Conservation (phyloP, 495 filamentous ascomycete genomes). For the Penicillium paradoxum region DNA sequence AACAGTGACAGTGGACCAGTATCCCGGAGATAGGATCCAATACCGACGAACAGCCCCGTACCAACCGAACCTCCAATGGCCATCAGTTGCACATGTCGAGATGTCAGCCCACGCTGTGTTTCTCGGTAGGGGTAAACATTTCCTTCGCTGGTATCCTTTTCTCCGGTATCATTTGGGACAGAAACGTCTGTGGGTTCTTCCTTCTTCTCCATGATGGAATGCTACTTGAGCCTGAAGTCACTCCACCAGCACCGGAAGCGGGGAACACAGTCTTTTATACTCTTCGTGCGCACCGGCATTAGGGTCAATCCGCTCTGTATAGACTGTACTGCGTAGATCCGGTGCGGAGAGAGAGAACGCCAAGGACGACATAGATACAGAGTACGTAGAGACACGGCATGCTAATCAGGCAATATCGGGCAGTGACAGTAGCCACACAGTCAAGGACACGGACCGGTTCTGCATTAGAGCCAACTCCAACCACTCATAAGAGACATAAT, state of each 20-base stretch:
- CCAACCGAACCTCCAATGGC: constrained; percentile 71
- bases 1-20: constrained; percentile 63
- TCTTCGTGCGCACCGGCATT: constrained; percentile 6
- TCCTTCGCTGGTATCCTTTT: constrained; percentile 17
- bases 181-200: constrained; percentile 12
- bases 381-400: constrained; percentile 3
- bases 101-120: constrained; percentile 55
- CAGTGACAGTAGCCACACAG: background rate
- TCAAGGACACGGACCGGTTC: constrained; percentile 1
- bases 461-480: background rate
- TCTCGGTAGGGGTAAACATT: constrained; percentile 16
- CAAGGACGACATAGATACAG: constrained; percentile 6
- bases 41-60: constrained; percentile 72
- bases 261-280: constrained; percentile 14
- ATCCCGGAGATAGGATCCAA: constrained; percentile 60
- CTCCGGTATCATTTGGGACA: constrained; percentile 13
- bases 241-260: background rate
- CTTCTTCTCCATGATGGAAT: constrained; percentile 24
- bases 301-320: background rate
- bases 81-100: constrained; percentile 65
- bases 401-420: background rate
- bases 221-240: background rate
- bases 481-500: constrained; percentile 15
- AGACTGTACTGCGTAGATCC: background rate
- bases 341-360: constrained; percentile 8